A percentile compares a stretch with the other conserved stretches of the same genome.
Conservation (phyloP, 2,329 filamentous ascomycete species). For the Coniochaeta ligniaria region DNA sequence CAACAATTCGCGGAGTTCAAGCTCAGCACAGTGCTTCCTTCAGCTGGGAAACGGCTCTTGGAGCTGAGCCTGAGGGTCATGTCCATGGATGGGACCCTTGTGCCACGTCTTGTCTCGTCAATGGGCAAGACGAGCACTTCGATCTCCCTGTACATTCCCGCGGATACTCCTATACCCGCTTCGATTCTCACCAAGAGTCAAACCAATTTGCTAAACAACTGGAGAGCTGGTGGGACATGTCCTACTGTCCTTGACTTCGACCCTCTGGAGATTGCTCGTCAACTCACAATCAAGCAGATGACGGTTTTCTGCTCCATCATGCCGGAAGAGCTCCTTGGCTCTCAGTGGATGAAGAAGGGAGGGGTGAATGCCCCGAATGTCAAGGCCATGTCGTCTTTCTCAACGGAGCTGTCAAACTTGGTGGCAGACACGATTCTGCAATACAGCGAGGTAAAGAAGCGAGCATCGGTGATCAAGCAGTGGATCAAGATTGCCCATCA, state of each 20-base stretch:
- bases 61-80: slow-evolving; percentile 77
- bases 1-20: slow-evolving; percentile 71
- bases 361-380: slow-evolving; percentile 79
- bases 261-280: slow-evolving; percentile 80
- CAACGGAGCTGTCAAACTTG: slow-evolving; percentile 85
- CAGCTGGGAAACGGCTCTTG: slow-evolving; percentile 70
- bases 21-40: slow-evolving; percentile 61
- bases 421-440: slow-evolving; percentile 90
- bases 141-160: slow-evolving; percentile 60
- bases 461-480: slow-evolving; percentile 86
- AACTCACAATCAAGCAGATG: slow-evolving; percentile 89
- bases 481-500: slow-evolving; percentile 94
- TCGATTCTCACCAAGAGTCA: slow-evolving; percentile 71
- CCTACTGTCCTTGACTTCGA: slow-evolving; percentile 87
- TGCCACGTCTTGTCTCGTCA: slow-evolving; percentile 75
- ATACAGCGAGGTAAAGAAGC: slow-evolving; percentile 85
- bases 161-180: slow-evolving; percentile 64
- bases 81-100: slow-evolving; percentile 61
- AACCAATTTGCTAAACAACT: slow-evolving; percentile 61
- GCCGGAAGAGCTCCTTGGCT: slow-evolving; percentile 83
- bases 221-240: slow-evolving; percentile 62
- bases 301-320: slow-evolving; percentile 85
- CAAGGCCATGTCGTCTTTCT: slow-evolving; percentile 85
- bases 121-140: slow-evolving; percentile 84
- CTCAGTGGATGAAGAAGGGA: slow-evolving; percentile 89